phyloP scores from a whole-genome alignment of 2,329 filamentous ascomycete genomes.

The Cercospora zeae-maydis region DNA sequence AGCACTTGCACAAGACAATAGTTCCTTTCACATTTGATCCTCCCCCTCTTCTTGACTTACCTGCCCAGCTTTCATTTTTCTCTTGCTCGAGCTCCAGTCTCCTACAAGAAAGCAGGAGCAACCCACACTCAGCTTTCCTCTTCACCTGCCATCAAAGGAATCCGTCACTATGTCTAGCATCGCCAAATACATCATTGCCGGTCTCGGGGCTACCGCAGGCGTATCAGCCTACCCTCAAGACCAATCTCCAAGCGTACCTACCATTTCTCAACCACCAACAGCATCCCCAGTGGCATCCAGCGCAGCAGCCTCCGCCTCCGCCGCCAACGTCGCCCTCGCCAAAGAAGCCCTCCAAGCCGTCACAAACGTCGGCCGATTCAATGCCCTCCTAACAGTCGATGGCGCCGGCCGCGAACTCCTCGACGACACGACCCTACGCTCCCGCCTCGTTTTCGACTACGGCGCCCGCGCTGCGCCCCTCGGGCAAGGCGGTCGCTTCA shows the following conservation, averaged over 20 bases:
- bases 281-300: constrained; percentile 5
- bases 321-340: constrained; percentile 14
- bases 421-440: constrained; percentile 3
- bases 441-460: constrained; percentile 22
- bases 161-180: constrained; percentile 13
- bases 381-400: constrained; percentile 17
- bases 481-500: constrained; percentile 15
- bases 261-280: constrained; percentile 12
- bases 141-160: background rate
- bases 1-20: background rate
- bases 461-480: constrained; percentile 6
- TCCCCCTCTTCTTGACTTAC: background rate
- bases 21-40: background rate
- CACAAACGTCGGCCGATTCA: constrained; percentile 19
- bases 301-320: constrained; percentile 11
- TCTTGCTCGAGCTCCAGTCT: background rate
- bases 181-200: constrained; percentile 19
- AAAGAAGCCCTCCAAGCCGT: constrained; percentile 13
- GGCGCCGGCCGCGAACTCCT: constrained; percentile 14
- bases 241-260: constrained; percentile 9
- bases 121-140: background rate
- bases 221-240: constrained; percentile 16
- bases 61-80: background rate
- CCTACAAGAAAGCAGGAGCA: background rate
- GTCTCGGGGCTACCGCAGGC: constrained; percentile 17